Conservation (phyloP, 768 basidiomycete genomes). For the Baorangia bicolor region DNA sequence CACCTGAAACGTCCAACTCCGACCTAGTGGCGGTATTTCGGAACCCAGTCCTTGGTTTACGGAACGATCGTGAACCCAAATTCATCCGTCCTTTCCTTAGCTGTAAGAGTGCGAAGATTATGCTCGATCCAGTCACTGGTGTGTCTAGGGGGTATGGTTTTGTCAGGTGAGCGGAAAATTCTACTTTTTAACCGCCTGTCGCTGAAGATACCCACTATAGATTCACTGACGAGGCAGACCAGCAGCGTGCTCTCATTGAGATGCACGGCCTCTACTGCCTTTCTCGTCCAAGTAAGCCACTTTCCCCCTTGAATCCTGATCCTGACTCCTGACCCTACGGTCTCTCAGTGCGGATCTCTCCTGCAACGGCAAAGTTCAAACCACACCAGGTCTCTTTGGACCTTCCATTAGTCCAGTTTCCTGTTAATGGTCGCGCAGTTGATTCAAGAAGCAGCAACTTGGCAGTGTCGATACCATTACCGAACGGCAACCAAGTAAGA, state of each 20-base stretch:
- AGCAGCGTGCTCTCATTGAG: constrained; percentile 85
- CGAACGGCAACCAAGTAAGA: constrained; percentile 47
- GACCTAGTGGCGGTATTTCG: constrained; percentile 93
- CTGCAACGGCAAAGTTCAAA: constrained; percentile 87
- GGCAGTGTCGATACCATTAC: constrained; percentile 50
- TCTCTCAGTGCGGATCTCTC: constrained; percentile 79
- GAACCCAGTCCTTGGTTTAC: constrained; percentile 81
- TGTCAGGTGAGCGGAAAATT: constrained; percentile 58
- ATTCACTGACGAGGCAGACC: constrained; percentile 86
- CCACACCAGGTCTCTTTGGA: constrained; percentile 48
- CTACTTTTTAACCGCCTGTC: constrained; percentile 5
- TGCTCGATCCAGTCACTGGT: constrained; percentile 88
- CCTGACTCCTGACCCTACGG: constrained; percentile 30
- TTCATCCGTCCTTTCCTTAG: constrained; percentile 87
- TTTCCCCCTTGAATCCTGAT: neutral
- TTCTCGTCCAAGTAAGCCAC: constrained; percentile 76
- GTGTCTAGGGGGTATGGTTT: constrained; percentile 91
- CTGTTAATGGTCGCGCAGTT: constrained; percentile 24
- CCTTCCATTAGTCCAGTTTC: constrained; percentile 47
- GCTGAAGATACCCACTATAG: constrained; percentile 36
- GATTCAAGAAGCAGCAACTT: constrained; percentile 40
- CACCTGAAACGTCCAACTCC: constrained; percentile 91
- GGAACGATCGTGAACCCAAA: constrained; percentile 84
- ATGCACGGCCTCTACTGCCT: constrained; percentile 92
- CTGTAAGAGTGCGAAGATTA: constrained; percentile 95